Percentiles rank a stretch among this genome's conserved stretches.
Evolutionary conservation across 371 early-diverging fungal genomes (phyloP).

Genomic region (Cladochytrium tenue): DNA sequence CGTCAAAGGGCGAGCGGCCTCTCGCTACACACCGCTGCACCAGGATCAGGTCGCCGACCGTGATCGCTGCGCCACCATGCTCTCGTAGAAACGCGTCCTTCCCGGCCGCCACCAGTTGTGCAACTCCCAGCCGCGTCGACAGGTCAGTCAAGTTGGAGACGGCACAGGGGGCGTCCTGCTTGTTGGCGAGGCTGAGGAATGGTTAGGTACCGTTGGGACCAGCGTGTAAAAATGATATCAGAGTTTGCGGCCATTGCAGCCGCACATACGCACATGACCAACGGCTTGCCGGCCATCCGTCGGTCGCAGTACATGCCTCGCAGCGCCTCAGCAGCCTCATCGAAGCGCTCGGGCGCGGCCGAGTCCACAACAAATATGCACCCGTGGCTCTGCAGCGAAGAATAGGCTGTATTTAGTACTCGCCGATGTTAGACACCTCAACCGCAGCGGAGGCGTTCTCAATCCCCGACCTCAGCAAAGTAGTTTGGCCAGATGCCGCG

Average conservation of each 20-base stretch:
- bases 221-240: no score
- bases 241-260: no score
- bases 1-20: no score
- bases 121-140: constrained; percentile 1
- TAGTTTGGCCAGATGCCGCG: constrained; percentile 43
- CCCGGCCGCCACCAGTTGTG: not conserved
- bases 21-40: constrained; percentile 19
- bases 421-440: no score
- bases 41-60: constrained; percentile 8
- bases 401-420: no score
- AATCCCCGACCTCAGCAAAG: constrained; percentile 38
- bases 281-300: constrained; percentile 37
- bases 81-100: constrained; percentile 3
- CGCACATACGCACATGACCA: constrained; percentile 42
- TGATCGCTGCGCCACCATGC: not conserved
- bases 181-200: constrained; percentile 39
- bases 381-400: constrained; percentile 32
- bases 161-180: constrained; percentile 22
- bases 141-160: not conserved
- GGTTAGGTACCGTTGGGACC: no score
- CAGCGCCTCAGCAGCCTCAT: constrained; percentile 27
- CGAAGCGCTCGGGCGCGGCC: constrained; percentile 19
- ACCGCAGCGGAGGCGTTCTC: no score
- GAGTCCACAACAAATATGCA: constrained; percentile 39
- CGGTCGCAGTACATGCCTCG: constrained; percentile 20